phyloP scores from a whole-genome alignment of 352 stramenopile genomes.

The Pythium rhizo-oryzae region DNA sequence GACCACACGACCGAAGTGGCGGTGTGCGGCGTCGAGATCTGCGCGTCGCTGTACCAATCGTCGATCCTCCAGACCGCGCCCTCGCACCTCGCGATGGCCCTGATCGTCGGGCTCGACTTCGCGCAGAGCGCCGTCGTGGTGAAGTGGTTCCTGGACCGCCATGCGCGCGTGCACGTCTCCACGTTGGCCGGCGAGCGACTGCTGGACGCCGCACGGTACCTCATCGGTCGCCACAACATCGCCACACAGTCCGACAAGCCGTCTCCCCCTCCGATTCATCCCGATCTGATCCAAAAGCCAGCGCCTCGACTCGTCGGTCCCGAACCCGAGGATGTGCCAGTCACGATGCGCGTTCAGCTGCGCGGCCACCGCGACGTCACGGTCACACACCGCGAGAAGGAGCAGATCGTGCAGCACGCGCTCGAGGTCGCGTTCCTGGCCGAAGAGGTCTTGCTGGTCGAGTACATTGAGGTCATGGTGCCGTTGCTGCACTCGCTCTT shows the following conservation, averaged over 20 bases:
- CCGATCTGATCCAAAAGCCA: no score
- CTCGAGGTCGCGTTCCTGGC: constrained; percentile 8
- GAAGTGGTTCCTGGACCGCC: constrained; percentile 25
- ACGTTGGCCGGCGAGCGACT: background rate
- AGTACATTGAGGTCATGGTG: constrained; percentile 26
- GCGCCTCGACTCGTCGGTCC: no score
- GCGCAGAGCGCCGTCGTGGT: constrained; percentile 1
- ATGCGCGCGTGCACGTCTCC: background rate
- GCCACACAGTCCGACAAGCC: no score
- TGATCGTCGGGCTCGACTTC: constrained; percentile 21
- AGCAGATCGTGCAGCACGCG: constrained; percentile 18
- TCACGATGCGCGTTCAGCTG: no score
- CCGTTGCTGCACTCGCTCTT: constrained; percentile 24
- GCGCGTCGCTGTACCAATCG: constrained; percentile 10
- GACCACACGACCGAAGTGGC: constrained; percentile 15
- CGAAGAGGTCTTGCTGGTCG: no score
- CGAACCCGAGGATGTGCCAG: no score
- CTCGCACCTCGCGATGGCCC: background rate
- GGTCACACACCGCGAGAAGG: background rate
- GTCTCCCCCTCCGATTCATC: no score
- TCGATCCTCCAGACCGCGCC: constrained; percentile 18
- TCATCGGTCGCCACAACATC: background rate
- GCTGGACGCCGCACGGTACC: background rate
- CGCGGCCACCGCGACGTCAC: background rate
- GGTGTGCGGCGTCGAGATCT: constrained; percentile 15